These are phyloP conservation scores for Suillus fuscotomentosus DNA, from an alignment of 768 basidiomycete species.

Conservation along the genomic window DNA sequence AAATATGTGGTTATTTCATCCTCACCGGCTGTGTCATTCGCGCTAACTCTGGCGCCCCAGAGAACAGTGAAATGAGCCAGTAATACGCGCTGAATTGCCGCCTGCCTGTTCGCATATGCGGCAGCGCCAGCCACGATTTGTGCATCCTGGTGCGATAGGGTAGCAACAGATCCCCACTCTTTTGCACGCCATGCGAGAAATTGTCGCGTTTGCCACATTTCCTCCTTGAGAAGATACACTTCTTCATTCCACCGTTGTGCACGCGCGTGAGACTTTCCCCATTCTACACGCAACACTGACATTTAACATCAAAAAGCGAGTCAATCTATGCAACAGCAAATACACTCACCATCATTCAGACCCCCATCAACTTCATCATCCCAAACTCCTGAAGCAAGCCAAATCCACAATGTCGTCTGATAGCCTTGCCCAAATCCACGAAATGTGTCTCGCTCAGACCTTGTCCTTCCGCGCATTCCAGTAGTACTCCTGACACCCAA, in stretches of 20 bases:
- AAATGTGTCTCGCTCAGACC: too few relatives aligned
- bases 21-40: too few relatives aligned
- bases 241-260: constrained; percentile 26
- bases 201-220: constrained; percentile 23
- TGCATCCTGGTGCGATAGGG: neutral
- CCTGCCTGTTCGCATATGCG: constrained; percentile 12
- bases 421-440: too few relatives aligned
- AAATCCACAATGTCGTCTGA: constrained; percentile 24
- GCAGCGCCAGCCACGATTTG: neutral
- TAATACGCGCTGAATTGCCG: neutral
- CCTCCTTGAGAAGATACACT: constrained; percentile 20
- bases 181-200: constrained; percentile 11
- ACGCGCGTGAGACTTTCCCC: constrained; percentile 22
- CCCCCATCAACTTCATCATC: neutral
- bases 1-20: too few relatives aligned
- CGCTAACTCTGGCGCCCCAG: neutral
- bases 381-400: constrained; percentile 9
- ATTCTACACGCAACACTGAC: constrained; percentile 22
- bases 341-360: constrained; percentile 10
- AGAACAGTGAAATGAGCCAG: neutral
- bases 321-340: neutral
- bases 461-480: too few relatives aligned
- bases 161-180: too few relatives aligned
- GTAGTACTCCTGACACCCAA: too few relatives aligned
- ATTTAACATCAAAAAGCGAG: neutral